These are phyloP conservation scores for Diutina scorzettiae DNA, from an alignment of 1,139 yeast genomes.

Conservation along the genomic window DNA sequence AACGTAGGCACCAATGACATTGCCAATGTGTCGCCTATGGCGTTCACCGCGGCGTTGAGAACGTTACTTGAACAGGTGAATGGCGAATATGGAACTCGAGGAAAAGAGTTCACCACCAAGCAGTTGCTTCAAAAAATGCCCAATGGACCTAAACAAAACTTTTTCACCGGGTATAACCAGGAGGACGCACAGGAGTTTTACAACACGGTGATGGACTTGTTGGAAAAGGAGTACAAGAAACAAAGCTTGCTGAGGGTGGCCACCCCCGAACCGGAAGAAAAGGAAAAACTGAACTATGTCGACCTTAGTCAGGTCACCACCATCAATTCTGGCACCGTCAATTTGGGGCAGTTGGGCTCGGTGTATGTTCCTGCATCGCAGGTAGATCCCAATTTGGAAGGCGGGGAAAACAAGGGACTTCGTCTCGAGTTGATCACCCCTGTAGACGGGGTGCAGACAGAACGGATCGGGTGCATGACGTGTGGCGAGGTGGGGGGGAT, in stretches of 20 bases:
- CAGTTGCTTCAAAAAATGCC: constrained; percentile 59
- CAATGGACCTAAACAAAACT: constrained; percentile 65
- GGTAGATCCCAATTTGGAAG: constrained; percentile 51
- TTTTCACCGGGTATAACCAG: constrained; percentile 75
- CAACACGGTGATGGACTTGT: constrained; percentile 60
- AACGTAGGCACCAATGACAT: neutral
- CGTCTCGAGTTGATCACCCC: constrained; percentile 66
- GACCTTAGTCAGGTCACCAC: constrained; percentile 14
- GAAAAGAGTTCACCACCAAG: constrained; percentile 56
- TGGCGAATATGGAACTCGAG: constrained; percentile 39
- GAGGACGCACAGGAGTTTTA: constrained; percentile 94
- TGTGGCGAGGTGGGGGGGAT: constrained; percentile 95
- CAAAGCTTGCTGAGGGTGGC: neutral
- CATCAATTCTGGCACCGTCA: constrained; percentile 34
- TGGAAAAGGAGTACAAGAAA: constrained; percentile 51
- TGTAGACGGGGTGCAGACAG: constrained; percentile 79
- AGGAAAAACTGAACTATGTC: constrained; percentile 11
- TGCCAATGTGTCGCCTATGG: constrained; percentile 10
- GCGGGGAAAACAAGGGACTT: constrained; percentile 27
- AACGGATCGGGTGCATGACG: constrained; percentile 74
- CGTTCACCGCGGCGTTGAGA: constrained; percentile 42
- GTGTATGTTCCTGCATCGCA: constrained; percentile 64
- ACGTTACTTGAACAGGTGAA: constrained; percentile 42
- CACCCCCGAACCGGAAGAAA: constrained; percentile 9
- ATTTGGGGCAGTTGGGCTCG: constrained; percentile 44